A percentile compares a stretch with the other conserved stretches of the same genome.
Conservation (phyloP, 2,329 filamentous ascomycete species). For the Lomentospora prolificans region DNA sequence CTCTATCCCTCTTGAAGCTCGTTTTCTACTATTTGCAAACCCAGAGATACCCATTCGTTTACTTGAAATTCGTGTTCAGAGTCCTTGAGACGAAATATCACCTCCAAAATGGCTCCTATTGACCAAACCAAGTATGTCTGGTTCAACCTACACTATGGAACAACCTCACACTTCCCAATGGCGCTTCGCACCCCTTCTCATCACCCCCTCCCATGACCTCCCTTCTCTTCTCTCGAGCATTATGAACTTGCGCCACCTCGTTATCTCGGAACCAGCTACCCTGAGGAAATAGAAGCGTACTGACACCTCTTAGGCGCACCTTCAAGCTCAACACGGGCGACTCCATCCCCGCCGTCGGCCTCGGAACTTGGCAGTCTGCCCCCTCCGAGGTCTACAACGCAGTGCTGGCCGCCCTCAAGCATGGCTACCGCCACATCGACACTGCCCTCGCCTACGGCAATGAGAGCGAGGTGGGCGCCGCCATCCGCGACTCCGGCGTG, state of each 20-base stretch:
- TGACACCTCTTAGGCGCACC: constrained; percentile 22
- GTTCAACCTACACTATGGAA: background rate
- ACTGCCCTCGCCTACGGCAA: constrained; percentile 72
- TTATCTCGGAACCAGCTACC: no score
- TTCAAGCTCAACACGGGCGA: constrained; percentile 66
- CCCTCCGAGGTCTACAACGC: constrained; percentile 60
- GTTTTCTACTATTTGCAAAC: no score
- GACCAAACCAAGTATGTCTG: constrained; percentile 17
- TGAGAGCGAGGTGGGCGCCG: constrained; percentile 57
- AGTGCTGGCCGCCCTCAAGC: constrained; percentile 57
- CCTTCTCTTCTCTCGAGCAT: background rate
- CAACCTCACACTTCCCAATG: background rate
- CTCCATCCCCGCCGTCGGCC: constrained; percentile 66
- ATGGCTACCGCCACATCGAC: constrained; percentile 68
- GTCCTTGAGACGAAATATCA: no score
- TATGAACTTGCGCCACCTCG: no score
- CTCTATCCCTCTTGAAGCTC: no score
- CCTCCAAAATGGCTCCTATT: constrained; percentile 19
- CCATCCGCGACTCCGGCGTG: constrained; percentile 54
- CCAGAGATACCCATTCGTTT: no score
- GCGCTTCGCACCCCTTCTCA: background rate
- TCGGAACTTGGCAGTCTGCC: constrained; percentile 71
- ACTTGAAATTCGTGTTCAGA: no score
- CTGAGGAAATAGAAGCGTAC: no score
- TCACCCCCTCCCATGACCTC: background rate